Percentiles rank a stretch among this genome's conserved stretches.
These are phyloP conservation scores for Xylariaceae sp. DNA, from an alignment of 2,329 filamentous ascomycete species.

Conservation along the genomic window DNA sequence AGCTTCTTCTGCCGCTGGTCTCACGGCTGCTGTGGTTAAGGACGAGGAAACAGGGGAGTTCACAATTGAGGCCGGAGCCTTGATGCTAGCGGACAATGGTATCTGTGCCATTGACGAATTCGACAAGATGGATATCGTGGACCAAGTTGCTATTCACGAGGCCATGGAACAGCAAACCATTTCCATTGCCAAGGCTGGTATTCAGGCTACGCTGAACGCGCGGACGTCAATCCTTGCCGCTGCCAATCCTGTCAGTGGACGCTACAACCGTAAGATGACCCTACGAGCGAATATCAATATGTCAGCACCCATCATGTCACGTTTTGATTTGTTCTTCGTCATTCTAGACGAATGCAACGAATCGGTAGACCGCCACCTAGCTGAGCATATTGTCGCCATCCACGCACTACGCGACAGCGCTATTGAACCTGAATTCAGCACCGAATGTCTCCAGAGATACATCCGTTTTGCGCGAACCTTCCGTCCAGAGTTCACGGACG, in stretches of 20 bases:
- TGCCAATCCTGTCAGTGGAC: slow-evolving; percentile 89
- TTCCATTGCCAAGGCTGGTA: slow-evolving; percentile 96
- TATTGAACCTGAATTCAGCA: slow-evolving; percentile 87
- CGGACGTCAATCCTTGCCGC: slow-evolving; percentile 92
- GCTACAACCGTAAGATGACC: slow-evolving; percentile 96
- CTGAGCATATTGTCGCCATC: slow-evolving; percentile 89
- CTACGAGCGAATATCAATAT: slow-evolving; percentile 96
- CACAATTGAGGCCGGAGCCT: slow-evolving; percentile 94
- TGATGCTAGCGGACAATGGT: slow-evolving; percentile 95
- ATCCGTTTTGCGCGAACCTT: slow-evolving; percentile 95
- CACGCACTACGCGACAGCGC: slow-evolving; percentile 91
- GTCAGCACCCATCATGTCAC: slow-evolving; percentile 97
- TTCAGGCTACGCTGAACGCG: slow-evolving; percentile 94
- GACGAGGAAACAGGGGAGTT: slow-evolving; percentile 98
- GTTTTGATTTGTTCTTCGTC: slow-evolving; percentile 98
- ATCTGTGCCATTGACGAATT: slow-evolving; percentile 99
- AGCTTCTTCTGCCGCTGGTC: slow-evolving; percentile 92
- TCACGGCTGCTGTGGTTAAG: slow-evolving; percentile 94
- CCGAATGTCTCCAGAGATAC: slow-evolving; percentile 92
- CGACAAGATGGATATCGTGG: slow-evolving; percentile 97
- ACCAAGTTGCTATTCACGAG: slow-evolving; percentile 99
- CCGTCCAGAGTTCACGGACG: slow-evolving; percentile 83
- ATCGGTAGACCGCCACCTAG: slow-evolving; percentile 79
- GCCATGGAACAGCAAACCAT: slow-evolving; percentile 99
- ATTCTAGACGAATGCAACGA: slow-evolving; percentile 97